A percentile compares a stretch with the other conserved stretches of the same genome.
These are phyloP conservation scores for Coniochaeta sp. DNA, from an alignment of 2,329 filamentous ascomycete genomes.

Conservation along the genomic window DNA sequence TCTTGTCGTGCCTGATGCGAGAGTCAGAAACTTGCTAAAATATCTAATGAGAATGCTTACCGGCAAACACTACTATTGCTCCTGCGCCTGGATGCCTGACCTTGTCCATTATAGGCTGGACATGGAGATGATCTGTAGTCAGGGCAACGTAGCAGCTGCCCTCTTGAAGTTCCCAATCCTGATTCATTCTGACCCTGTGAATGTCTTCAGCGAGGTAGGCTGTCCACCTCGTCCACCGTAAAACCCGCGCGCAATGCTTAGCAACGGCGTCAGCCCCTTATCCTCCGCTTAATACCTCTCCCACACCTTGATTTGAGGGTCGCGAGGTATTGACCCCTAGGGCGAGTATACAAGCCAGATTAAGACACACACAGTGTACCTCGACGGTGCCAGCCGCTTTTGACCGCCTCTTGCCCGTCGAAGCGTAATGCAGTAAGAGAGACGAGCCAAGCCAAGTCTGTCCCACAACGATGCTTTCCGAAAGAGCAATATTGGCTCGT, in stretches of 20 bases:
- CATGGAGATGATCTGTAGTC: slow-evolving; percentile 54
- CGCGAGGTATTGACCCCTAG: too few relatives aligned
- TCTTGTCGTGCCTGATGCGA: slow-evolving; percentile 62
- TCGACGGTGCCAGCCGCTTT: background rate
- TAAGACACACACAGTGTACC: background rate
- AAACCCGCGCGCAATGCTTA: background rate
- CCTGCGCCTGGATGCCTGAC: slow-evolving; percentile 69
- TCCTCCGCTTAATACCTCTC: background rate
- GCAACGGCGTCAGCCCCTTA: background rate
- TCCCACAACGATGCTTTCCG: background rate
- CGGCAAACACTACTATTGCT: slow-evolving; percentile 70
- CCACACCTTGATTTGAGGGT: too few relatives aligned
- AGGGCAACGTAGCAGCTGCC: slow-evolving; percentile 59
- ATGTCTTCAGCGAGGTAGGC: background rate
- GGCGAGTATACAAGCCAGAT: too few relatives aligned
- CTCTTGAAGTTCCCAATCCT: slow-evolving; percentile 33
- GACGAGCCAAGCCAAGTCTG: background rate
- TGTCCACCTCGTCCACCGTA: too few relatives aligned
- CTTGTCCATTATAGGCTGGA: slow-evolving; percentile 49
- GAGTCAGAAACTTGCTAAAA: background rate
- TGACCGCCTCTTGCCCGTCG: too few relatives aligned
- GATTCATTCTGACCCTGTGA: slow-evolving; percentile 11
- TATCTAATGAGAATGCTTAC: slow-evolving; percentile 34
- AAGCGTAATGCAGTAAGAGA: background rate
- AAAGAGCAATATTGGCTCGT: background rate